A percentile compares a stretch with the other conserved stretches of the same genome.
phyloP scores from a whole-genome alignment of 2,329 filamentous ascomycete genomes.

The Colletotrichum sp. region DNA sequence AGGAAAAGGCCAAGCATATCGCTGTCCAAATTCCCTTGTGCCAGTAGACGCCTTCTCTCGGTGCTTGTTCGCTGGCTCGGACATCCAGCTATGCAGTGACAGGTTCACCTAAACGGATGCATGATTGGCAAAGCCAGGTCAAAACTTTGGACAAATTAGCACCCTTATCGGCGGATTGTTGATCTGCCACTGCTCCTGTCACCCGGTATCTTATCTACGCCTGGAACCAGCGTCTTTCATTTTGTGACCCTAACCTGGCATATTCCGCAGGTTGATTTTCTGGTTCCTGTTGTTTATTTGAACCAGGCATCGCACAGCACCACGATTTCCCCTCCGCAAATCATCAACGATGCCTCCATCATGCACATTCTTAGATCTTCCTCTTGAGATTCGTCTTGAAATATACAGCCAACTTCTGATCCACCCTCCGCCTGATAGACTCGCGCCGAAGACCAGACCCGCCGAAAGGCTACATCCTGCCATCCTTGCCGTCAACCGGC shows the following conservation, averaged over 20 bases:
- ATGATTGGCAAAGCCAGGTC: not conserved
- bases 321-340: not conserved
- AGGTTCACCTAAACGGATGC: not conserved
- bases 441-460: constrained; percentile 8
- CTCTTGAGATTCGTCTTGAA: constrained; percentile 50
- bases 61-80: not conserved
- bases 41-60: not conserved
- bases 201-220: not conserved
- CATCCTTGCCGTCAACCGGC: constrained; percentile 45
- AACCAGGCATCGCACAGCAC: not conserved
- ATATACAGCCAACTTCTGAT: constrained; percentile 49
- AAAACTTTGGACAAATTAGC: not conserved
- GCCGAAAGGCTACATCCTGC: constrained; percentile 33
- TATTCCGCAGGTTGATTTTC: not conserved
- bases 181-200: not conserved
- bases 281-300: not conserved
- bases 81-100: not conserved
- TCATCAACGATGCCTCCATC: not conserved
- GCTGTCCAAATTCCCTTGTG: not conserved
- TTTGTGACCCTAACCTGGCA: not conserved
- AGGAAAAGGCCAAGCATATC: not conserved
- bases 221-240: not conserved
- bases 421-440: constrained; percentile 28
- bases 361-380: constrained; percentile 41
- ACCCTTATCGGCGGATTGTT: not conserved